phyloP scores from a whole-genome alignment of 768 basidiomycete species.

The Psilocybe subaeruginosa region DNA sequence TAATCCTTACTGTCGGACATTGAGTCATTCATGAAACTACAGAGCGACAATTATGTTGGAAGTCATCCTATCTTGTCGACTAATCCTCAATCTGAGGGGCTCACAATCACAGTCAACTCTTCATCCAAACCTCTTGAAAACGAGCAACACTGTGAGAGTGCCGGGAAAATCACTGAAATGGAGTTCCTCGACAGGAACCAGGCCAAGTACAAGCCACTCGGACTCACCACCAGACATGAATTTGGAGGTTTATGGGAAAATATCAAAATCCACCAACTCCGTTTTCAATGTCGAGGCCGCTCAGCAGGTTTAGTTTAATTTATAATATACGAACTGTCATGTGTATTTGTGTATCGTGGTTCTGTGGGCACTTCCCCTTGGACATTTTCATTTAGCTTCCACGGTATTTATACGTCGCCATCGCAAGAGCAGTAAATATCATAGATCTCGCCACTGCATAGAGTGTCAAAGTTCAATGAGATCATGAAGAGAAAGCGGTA shows the following conservation, averaged over 20 bases:
- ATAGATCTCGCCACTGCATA: too few relatives aligned
- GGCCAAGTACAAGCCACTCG: neutral
- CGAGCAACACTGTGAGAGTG: neutral
- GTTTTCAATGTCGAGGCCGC: neutral
- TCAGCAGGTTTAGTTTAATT: too few relatives aligned
- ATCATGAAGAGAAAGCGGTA: too few relatives aligned
- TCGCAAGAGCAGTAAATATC: too few relatives aligned
- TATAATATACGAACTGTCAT: too few relatives aligned
- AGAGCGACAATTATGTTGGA: slow-evolving; percentile 27
- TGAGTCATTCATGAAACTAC: neutral
- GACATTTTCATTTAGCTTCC: too few relatives aligned
- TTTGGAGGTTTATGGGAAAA: neutral
- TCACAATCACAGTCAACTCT: slow-evolving; percentile 2
- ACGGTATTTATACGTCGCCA: too few relatives aligned
- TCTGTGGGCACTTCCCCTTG: too few relatives aligned
- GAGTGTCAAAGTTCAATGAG: too few relatives aligned
- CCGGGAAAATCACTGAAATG: neutral
- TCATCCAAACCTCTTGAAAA: neutral
- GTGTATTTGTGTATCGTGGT: too few relatives aligned
- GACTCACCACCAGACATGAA: neutral
- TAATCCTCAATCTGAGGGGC: slow-evolving; percentile 25
- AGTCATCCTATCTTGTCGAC: slow-evolving; percentile 26
- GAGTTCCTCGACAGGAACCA: neutral
- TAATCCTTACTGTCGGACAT: too few relatives aligned
- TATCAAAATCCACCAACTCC: neutral